These are phyloP conservation scores for Diplodia scrobiculata DNA, from an alignment of 2,329 filamentous ascomycete genomes.

Conservation along the genomic window DNA sequence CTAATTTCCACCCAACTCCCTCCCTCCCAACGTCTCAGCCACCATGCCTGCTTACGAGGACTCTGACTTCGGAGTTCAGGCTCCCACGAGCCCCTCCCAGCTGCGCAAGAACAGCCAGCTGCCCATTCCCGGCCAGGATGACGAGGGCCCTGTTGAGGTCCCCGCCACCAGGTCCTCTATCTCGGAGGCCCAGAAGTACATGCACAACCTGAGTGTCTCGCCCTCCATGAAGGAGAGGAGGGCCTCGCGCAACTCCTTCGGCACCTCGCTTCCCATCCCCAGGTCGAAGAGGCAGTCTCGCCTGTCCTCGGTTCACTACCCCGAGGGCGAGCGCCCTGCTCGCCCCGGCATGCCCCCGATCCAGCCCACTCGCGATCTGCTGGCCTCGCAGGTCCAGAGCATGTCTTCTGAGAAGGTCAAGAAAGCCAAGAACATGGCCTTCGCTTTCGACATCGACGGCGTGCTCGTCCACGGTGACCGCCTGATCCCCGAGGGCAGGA, in stretches of 20 bases:
- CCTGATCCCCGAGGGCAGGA: constrained; percentile 67
- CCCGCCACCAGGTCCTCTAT: constrained; percentile 69
- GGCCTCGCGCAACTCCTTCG: constrained; percentile 74
- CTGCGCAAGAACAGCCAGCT: constrained; percentile 39
- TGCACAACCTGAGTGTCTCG: constrained; percentile 70
- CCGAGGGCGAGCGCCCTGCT: constrained; percentile 48
- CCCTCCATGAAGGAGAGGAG: constrained; percentile 69
- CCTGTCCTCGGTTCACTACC: constrained; percentile 62
- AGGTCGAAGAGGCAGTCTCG: constrained; percentile 69
- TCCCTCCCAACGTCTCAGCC: constrained; percentile 32
- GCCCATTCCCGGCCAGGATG: constrained; percentile 51
- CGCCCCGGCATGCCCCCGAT: constrained; percentile 62
- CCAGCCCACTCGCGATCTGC: constrained; percentile 65
- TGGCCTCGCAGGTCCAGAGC: constrained; percentile 71
- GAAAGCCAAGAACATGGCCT: constrained; percentile 76
- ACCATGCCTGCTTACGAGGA: constrained; percentile 65
- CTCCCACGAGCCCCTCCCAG: constrained; percentile 37
- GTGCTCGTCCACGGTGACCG: constrained; percentile 73
- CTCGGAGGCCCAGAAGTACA: constrained; percentile 67
- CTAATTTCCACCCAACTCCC: background rate
- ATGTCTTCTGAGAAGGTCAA: constrained; percentile 66
- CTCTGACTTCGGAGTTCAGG: constrained; percentile 54
- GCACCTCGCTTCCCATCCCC: constrained; percentile 71
- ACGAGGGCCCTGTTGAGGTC: constrained; percentile 58
- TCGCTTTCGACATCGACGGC: constrained; percentile 77